Evolutionary conservation across 805 yeast species (phyloP), one percentile per base, ranked within the genome.

Genomic region (Lipomyces sp.): DNA sequence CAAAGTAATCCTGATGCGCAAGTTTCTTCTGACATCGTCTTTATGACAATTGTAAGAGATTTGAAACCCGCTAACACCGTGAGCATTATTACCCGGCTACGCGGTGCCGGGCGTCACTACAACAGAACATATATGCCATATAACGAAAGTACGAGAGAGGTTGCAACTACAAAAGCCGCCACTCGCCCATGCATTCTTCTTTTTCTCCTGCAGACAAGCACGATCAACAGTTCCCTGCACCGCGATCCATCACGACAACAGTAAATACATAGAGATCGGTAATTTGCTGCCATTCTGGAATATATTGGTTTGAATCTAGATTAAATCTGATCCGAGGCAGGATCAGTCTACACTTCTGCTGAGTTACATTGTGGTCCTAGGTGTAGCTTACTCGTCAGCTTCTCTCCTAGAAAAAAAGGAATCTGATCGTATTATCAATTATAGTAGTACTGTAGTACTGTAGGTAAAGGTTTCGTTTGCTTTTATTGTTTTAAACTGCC

Each of bases 361-460:
- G 48, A 15, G 8, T 37, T n/a, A 42, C 24, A 42, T 42, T 42
- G 24, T 42, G 2, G 48, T 15, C 48, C 29, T 4, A n/a, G 48
- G 48, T 42, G 48, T 42, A 15, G 48, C 48, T n/a, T n/a, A 24
- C 24, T 42, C 48, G 6, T 15, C n/a, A 42, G 18, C 18, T 42
- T 42, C 48, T n/a, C 48, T 42, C 2, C 48, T 42, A 42, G 48
- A 42, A 37, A n/a, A 18, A 15, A 42, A 42, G n/a, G 48, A 42
- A 42, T 42, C 48, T 15, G 48, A n/a, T 42, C 48, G 10, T 42
- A 42, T 42, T 15, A 15, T 42, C 2, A 24, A 15, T 42, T 15
- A 15, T 42, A 42, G 48, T 42, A 42, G 48, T 42, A 42, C 48
- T 42, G 48, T 42, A 42, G 48, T 42, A 42, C 48, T 42, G 48